phyloP scores from a whole-genome alignment of 805 yeast genomes.

The Pichia deserticola region DNA sequence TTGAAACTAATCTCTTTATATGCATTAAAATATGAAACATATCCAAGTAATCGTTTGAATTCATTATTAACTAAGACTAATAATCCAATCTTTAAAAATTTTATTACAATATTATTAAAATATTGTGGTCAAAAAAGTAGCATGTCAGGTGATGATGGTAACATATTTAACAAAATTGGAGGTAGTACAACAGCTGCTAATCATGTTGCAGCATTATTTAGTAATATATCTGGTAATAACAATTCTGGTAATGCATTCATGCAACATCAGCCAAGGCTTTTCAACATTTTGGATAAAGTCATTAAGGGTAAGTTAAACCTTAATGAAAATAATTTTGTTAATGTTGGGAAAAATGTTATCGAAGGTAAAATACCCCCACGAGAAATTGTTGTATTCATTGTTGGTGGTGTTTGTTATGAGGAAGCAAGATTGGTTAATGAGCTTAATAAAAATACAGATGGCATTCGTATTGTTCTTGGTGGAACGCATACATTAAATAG shows the following conservation, averaged over 20 bases:
- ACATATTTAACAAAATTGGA: slow-evolving; percentile 21
- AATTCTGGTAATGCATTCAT: slow-evolving; percentile 69
- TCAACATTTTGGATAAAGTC: slow-evolving; percentile 35
- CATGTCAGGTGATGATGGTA: slow-evolving; percentile 29
- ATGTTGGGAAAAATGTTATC: slow-evolving; percentile 21
- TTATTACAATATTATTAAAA: slow-evolving; percentile 39
- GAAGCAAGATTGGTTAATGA: slow-evolving; percentile 81
- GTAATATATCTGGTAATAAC: slow-evolving; percentile 25
- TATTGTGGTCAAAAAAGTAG: slow-evolving; percentile 39
- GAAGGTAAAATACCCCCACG: slow-evolving; percentile 35
- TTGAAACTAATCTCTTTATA: slow-evolving; percentile 68
- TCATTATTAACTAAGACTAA: slow-evolving; percentile 33
- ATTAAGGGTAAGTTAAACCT: slow-evolving; percentile 32
- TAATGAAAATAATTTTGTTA: slow-evolving; percentile 13
- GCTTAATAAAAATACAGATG: slow-evolving; percentile 48
- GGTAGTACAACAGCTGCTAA: slow-evolving; percentile 9
- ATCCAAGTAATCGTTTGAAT: slow-evolving; percentile 36
- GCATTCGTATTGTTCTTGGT: slow-evolving; percentile 70
- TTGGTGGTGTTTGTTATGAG: slow-evolving; percentile 91
- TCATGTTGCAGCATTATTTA: slow-evolving; percentile 28
- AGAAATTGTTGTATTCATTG: slow-evolving; percentile 62
- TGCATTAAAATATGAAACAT: slow-evolving; percentile 59
- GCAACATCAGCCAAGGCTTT: slow-evolving; percentile 81
- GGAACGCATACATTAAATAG: slow-evolving; percentile 59
- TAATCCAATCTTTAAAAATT: slow-evolving; percentile 29